phyloP scores from a whole-genome alignment of 495 filamentous ascomycete species.

The Neohortaea acidophila region DNA sequence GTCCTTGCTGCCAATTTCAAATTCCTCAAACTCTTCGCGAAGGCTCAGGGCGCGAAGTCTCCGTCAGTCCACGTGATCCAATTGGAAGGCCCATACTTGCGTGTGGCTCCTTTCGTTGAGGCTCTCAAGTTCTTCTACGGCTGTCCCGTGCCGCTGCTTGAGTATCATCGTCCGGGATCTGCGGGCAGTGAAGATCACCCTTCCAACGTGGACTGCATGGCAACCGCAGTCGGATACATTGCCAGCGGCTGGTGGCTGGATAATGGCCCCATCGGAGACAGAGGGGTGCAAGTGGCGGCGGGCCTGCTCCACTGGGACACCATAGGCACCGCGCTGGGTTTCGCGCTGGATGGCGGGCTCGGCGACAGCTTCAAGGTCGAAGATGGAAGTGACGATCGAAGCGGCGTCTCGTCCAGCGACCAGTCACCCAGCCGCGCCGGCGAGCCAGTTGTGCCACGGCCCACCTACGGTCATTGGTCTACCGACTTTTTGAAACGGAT shows the following conservation, averaged over 20 bases:
- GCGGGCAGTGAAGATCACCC: slow-evolving; percentile 1
- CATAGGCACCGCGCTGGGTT: slow-evolving; percentile 18
- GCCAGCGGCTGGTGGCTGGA: slow-evolving; percentile 20
- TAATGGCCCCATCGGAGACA: slow-evolving; percentile 10
- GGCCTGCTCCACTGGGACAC: slow-evolving; percentile 26
- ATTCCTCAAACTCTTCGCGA: slow-evolving; percentile 16
- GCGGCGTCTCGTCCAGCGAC: slow-evolving; percentile 14
- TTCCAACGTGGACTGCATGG: slow-evolving; percentile 18
- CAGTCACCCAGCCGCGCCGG: slow-evolving; percentile 6
- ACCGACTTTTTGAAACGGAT: slow-evolving; percentile 18
- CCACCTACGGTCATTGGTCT: slow-evolving; percentile 17
- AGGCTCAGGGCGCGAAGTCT: background rate
- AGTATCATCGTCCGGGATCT: slow-evolving; percentile 10
- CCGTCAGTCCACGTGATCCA: slow-evolving; percentile 7
- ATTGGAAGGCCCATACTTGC: slow-evolving; percentile 16
- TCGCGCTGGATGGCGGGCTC: slow-evolving; percentile 19
- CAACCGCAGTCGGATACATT: slow-evolving; percentile 18
- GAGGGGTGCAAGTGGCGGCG: slow-evolving; percentile 19
- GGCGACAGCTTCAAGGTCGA: slow-evolving; percentile 9
- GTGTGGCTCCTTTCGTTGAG: slow-evolving; percentile 16
- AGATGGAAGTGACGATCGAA: slow-evolving; percentile 13
- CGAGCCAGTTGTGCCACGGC: slow-evolving; percentile 2
- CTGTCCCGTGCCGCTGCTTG: slow-evolving; percentile 14
- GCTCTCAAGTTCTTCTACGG: slow-evolving; percentile 25
- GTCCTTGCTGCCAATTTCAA: slow-evolving; percentile 21